Evolutionary conservation across 768 basidiomycete species (phyloP).

Genomic region (Hydnomerulius pinastri): DNA sequence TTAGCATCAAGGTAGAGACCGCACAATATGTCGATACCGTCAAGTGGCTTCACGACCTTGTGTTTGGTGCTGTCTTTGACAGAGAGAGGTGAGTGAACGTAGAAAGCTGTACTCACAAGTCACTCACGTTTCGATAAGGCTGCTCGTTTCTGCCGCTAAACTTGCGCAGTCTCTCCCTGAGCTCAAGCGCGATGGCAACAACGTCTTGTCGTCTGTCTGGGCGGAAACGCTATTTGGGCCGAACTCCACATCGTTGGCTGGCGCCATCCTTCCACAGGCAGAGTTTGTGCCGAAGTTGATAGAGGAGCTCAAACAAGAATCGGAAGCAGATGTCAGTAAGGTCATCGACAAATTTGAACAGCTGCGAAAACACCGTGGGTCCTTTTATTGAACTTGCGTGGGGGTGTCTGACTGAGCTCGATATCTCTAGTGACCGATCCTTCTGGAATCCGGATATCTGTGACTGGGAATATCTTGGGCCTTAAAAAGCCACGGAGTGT

Average conservation of each 20-base stretch:
- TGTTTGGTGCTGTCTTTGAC: conserved; percentile 76
- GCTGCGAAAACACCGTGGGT: conserved; percentile 69
- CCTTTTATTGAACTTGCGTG: not conserved
- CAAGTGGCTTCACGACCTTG: conserved; percentile 81
- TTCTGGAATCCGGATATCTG: conserved; percentile 81
- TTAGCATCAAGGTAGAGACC: conserved; percentile 85
- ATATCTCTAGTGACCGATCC: conserved; percentile 71
- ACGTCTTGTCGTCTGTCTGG: conserved; percentile 74
- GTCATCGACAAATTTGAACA: conserved; percentile 77
- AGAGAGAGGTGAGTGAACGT: conserved; percentile 61
- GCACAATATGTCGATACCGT: conserved; percentile 79
- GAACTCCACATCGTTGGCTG: conserved; percentile 67
- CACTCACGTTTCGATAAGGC: conserved; percentile 41
- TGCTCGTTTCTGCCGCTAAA: conserved; percentile 85
- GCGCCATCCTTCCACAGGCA: conserved; percentile 68
- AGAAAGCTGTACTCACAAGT: not conserved
- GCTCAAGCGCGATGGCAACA: conserved; percentile 85
- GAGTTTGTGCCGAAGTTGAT: conserved; percentile 80
- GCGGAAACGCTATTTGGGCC: conserved; percentile 65
- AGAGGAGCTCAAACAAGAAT: conserved; percentile 68
- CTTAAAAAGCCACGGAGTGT: conserved; percentile 70
- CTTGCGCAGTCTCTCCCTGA: conserved; percentile 88
- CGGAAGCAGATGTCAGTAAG: conserved; percentile 69
- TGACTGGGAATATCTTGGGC: conserved; percentile 81
- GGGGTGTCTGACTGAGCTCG: not conserved